phyloP scores from a whole-genome alignment of 257 asterid genomes.

The Solanum corneliomulleri region DNA sequence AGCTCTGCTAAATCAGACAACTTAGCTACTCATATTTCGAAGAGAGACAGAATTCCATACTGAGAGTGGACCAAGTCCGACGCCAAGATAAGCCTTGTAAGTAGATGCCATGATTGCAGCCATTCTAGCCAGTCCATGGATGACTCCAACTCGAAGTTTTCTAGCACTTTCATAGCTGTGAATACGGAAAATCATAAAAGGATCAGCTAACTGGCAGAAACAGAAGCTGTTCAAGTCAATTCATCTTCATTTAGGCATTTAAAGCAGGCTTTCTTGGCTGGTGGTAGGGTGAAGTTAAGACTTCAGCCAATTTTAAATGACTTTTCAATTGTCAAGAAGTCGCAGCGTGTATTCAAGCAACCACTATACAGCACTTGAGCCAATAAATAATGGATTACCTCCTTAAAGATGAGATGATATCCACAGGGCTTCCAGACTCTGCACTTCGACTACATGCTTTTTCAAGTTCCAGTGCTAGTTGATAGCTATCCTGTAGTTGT shows the following conservation, averaged over 20 bases:
- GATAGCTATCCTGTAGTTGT: constrained; percentile 67
- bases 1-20: background rate
- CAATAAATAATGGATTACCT: constrained; percentile 21
- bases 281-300: background rate
- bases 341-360: background rate
- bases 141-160: constrained; percentile 68
- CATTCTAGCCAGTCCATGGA: constrained; percentile 96
- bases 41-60: constrained; percentile 20
- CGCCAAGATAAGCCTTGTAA: constrained; percentile 86
- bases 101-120: constrained; percentile 97
- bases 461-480: constrained; percentile 80
- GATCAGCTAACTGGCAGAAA: background rate
- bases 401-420: constrained; percentile 50
- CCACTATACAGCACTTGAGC: background rate
- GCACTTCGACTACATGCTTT: constrained; percentile 43
- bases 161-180: constrained; percentile 76
- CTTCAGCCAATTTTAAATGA: background rate
- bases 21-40: background rate
- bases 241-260: background rate
- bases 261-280: background rate
- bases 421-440: constrained; percentile 38
- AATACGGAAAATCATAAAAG: constrained; percentile 6
- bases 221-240: background rate
- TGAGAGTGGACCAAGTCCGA: constrained; percentile 88
- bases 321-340: background rate